Base-by-base conservation (phyloP, 164 flowering plant genomes). In the Macadamia tetraphylla region DNA sequence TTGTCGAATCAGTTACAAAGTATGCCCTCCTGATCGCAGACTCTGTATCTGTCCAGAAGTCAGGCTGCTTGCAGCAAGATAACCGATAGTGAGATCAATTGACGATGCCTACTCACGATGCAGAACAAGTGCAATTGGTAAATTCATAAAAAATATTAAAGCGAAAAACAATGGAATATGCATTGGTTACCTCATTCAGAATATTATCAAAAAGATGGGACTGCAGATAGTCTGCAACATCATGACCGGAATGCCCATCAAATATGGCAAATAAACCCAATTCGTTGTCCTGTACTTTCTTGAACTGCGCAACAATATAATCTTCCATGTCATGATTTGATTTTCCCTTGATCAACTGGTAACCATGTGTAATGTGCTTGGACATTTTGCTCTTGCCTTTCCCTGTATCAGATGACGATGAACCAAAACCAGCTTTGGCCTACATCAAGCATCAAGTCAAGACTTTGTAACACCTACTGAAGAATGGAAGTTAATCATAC, bases 241-340 rank as follows among this genome's bases (percentile, higher is more conserved):
- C 85, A 64, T 83, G 86, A 75, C 99, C 88, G 61, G 87, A 69
- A 80, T 92, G 99, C 52, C 99, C 99, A 78, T 95, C 99, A 76
- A 83, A 92, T 71, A 95, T 88, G n/a, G 97, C 98, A 73, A 89
- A 95, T 55, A 92, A 73, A 15, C 99, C 99, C 64, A 95, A 85
- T 76, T 90, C 97, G 31, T 85, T 76, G 46, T 85, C 89, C 9
- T 68, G 80, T 32, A 86, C 82, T 81, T 90, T 73, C 81, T 81
- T 90, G 72, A 88, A 92, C 69, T 95, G 71, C 7, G 98, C 96
- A 76, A 85, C 81, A 70, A 83, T 81, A 72, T 89, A 94, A 71
- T 92, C 99, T 78, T 92, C 99, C 96, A 92, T 92, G 40, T 85
- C 73, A 77, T 90, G 97, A 56, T 70, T 56, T 7, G 96, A 73